phyloP scores from a whole-genome alignment of 768 basidiomycete genomes.

The Mycena haematopus region DNA sequence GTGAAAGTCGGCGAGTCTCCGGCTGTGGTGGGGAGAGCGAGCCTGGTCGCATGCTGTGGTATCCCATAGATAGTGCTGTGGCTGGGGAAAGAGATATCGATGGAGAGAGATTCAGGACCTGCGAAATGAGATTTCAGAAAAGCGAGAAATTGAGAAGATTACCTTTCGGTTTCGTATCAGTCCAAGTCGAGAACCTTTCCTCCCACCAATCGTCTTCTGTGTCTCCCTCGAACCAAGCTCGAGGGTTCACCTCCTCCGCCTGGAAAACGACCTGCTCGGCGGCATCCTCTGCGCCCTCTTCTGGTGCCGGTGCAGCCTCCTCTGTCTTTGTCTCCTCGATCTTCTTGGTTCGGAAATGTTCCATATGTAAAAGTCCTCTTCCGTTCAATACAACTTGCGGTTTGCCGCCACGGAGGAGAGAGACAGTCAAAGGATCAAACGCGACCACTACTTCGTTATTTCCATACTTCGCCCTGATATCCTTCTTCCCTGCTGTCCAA shows the following conservation, averaged over 20 bases:
- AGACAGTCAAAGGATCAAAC: constrained; percentile 79
- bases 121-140: constrained; percentile 11
- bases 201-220: constrained; percentile 88
- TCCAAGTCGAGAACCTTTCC: constrained; percentile 86
- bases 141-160: constrained; percentile 12
- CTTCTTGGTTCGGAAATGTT: constrained; percentile 87
- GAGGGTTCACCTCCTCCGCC: constrained; percentile 45
- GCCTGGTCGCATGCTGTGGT: constrained; percentile 91
- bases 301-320: constrained; percentile 44
- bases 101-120: constrained; percentile 94
- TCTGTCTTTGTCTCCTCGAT: constrained; percentile 49
- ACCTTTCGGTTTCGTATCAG: constrained; percentile 97
- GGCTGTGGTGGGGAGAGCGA: constrained; percentile 88
- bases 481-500: constrained; percentile 72
- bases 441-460: constrained; percentile 70
- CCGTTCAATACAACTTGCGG: constrained; percentile 92
- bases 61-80: constrained; percentile 94
- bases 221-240: constrained; percentile 90
- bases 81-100: constrained; percentile 93
- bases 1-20: constrained; percentile 78
- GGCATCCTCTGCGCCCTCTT: constrained; percentile 51
- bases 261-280: constrained; percentile 61
- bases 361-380: constrained; percentile 92
- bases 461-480: constrained; percentile 70
- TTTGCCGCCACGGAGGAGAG: constrained; percentile 73